Conservation (phyloP, 441 rosid genomes). For the Pelargonium cotyledonis region DNA sequence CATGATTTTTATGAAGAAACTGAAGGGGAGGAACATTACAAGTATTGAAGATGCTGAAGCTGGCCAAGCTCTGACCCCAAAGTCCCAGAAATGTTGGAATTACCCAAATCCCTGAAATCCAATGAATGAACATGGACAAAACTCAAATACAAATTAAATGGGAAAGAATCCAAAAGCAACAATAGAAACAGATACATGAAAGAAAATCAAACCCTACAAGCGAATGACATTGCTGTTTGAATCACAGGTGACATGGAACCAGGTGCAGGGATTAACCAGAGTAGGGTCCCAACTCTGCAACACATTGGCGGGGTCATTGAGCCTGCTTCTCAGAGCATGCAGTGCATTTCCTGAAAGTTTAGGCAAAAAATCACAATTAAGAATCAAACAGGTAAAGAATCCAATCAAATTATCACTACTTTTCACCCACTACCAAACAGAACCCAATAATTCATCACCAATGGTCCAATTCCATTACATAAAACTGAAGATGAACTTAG, state of each 20-base stretch:
- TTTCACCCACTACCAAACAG: no score
- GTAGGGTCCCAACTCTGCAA: slow-evolving; percentile 99
- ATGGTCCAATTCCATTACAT: no score
- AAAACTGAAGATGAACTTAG: no score
- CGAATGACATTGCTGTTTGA: slow-evolving; percentile 51
- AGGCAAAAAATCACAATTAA: slow-evolving; percentile 10
- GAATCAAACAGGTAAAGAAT: no score
- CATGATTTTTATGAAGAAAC: background rate
- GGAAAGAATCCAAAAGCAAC: background rate
- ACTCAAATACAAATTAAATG: slow-evolving; percentile 10
- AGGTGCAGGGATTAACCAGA: slow-evolving; percentile 95
- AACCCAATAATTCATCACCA: no score
- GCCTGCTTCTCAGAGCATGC: slow-evolving; percentile 63
- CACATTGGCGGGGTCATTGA: slow-evolving; percentile 77
- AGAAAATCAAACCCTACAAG: slow-evolving; percentile 29
- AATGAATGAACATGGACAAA: slow-evolving; percentile 2
- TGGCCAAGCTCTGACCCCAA: slow-evolving; percentile 60
- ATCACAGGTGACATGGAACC: slow-evolving; percentile 97
- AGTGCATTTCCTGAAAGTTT: slow-evolving; percentile 72
- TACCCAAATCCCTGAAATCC: slow-evolving; percentile 58
- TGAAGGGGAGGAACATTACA: slow-evolving; percentile 31
- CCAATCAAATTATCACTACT: no score
- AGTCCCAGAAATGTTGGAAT: slow-evolving; percentile 58
- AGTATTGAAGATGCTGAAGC: slow-evolving; percentile 56
- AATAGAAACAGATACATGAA: background rate